Conservation (phyloP, 352 stramenopile species). For the Globisporangium mamillatum region DNA sequence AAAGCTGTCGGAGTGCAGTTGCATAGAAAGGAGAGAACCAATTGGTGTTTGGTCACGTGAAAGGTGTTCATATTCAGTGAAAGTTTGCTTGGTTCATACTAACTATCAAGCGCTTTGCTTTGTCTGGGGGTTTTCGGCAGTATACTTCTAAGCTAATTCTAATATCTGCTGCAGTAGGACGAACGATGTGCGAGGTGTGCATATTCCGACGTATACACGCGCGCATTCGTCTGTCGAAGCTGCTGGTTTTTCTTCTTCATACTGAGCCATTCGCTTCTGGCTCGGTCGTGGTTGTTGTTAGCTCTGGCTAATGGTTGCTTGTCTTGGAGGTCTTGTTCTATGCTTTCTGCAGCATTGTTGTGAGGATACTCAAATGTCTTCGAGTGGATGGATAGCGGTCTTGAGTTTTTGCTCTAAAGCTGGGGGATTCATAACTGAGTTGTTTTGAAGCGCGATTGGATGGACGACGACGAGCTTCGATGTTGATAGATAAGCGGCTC, state of each 20-base stretch:
- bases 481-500: not conserved
- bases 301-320: not conserved
- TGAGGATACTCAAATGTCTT: not conserved
- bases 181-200: not conserved
- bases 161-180: not conserved
- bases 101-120: not conserved
- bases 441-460: not conserved
- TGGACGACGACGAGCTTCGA: not conserved
- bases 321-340: not conserved
- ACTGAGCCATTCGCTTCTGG: not conserved
- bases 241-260: not conserved
- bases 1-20: not conserved
- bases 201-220: constrained; percentile 14
- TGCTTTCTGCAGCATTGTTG: not conserved
- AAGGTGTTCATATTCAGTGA: not conserved
- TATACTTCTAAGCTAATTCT: not conserved
- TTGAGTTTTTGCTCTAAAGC: not conserved
- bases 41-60: not conserved
- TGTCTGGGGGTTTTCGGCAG: not conserved
- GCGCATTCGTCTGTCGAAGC: not conserved
- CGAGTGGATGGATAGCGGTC: not conserved
- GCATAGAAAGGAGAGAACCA: not conserved
- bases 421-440: not conserved
- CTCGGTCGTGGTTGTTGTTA: not conserved
- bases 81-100: not conserved